phyloP scores from a whole-genome alignment of 23 red algal species.

The Gracilaria domingensis region DNA sequence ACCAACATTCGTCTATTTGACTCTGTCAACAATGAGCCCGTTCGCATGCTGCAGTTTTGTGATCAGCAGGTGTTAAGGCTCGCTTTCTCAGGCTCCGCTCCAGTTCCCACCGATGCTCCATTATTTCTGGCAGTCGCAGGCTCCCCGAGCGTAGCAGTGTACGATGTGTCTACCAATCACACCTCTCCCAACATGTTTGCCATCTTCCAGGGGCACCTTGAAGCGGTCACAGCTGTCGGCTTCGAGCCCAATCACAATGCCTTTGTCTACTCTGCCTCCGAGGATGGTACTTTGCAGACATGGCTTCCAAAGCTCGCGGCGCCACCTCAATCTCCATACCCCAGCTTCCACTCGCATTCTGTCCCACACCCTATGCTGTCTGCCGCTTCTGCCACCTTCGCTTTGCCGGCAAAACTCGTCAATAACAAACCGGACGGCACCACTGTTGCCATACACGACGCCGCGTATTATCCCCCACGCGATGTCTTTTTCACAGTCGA shows the following conservation, averaged over 20 bases:
- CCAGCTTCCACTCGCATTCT: slow-evolving; percentile 13
- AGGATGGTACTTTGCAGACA: slow-evolving; percentile 66
- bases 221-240: slow-evolving; percentile 60
- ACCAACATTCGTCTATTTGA: slow-evolving; percentile 68
- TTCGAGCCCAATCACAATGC: slow-evolving; percentile 66
- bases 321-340: background rate
- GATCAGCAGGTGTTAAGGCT: slow-evolving; percentile 51
- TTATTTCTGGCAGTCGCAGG: slow-evolving; percentile 62
- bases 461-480: slow-evolving; percentile 37
- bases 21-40: background rate
- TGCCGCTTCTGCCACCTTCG: background rate
- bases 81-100: slow-evolving; percentile 48
- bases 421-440: slow-evolving; percentile 34
- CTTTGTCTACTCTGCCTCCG: slow-evolving; percentile 69
- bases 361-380: slow-evolving; percentile 23
- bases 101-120: slow-evolving; percentile 19
- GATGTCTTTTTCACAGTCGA: slow-evolving; percentile 71
- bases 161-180: slow-evolving; percentile 42
- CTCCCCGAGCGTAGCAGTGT: slow-evolving; percentile 58
- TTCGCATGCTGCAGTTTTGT: slow-evolving; percentile 36
- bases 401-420: slow-evolving; percentile 31
- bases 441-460: slow-evolving; percentile 58
- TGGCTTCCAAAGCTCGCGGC: slow-evolving; percentile 42
- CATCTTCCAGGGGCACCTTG: slow-evolving; percentile 41
- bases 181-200: slow-evolving; percentile 41